Evolutionary conservation across 2,329 filamentous ascomycete species (phyloP), one percentile per base, ranked within the genome.

Genomic region (Scytalidium sp.): DNA sequence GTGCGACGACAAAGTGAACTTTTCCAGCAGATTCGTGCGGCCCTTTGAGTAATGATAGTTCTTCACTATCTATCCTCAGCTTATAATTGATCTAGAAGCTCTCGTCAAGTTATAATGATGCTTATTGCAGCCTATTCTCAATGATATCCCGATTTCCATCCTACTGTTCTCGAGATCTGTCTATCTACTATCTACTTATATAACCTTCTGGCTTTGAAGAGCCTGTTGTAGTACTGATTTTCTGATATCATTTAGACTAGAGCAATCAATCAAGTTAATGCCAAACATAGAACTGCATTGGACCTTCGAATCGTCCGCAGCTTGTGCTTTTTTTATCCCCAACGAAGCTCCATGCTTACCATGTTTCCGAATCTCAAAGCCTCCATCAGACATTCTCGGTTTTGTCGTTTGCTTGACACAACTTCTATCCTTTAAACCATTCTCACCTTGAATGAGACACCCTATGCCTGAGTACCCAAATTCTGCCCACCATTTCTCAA

Each of bases 261-360:
- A 17, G 36, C 8, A 44, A 41, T 46, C 32, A 15, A 36, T 36
- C 7, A 5, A 23, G 1, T 54, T 46, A 4, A 60, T 20, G 41
- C 60, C 53, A 11, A 54, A 22, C 57, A 62, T 59, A 8, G 62
- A 59, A 45, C 56, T 61, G 3, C 53, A 52, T 8, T 60, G 61
- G 19, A 59, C 27, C 46, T 56, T 60, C 2, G 45, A 32, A 3
- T 39, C 36, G 2, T 22, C 6, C 2, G 39, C 21, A 40, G 15
- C 25, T 45, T 41, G 6, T 41, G 17, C 5, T 45, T 22, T 44
- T 46, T 42, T 21, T 25, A 19, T 42, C 13, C 20, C 29, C 8
- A 27, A 19, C 22, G 29, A 20, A 21, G 3, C 20, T 1, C 44
- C 8, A 46, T 46, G 11, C 10, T 41, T 15, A 41, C n/a, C 19